Evolutionary conservation across 768 basidiomycete genomes (phyloP).

Genomic region (Butyriboletus loyo): DNA sequence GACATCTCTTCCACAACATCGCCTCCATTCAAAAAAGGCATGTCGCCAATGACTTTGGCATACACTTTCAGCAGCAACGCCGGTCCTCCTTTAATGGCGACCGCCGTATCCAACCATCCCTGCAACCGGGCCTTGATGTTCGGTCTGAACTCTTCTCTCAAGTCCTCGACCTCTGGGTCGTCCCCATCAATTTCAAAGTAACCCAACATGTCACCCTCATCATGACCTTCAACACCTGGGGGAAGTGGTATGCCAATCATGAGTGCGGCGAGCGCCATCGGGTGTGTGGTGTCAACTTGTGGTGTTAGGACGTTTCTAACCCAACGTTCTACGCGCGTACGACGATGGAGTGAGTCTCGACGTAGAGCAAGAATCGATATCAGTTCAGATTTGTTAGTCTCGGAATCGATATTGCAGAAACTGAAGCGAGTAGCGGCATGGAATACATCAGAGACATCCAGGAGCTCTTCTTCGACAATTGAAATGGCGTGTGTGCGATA

Average conservation of each 20-base stretch:
- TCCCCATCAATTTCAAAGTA: conserved; percentile 49
- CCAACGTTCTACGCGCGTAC: conserved; percentile 50
- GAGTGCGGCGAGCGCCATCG: conserved; percentile 63
- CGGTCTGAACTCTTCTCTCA: conserved; percentile 60
- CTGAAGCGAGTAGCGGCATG: conserved; percentile 40
- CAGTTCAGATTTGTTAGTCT: conserved; percentile 41
- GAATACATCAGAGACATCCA: conserved; percentile 43
- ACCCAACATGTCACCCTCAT: conserved; percentile 46
- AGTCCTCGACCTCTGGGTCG: conserved; percentile 57
- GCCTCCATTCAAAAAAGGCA: conserved; percentile 53
- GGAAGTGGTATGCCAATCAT: conserved; percentile 53
- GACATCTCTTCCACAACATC: conserved; percentile 61
- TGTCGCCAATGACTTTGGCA: conserved; percentile 42
- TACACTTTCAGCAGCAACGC: conserved; percentile 41
- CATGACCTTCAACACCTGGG: conserved; percentile 35
- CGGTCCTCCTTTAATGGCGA: conserved; percentile 38
- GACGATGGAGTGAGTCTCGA: conserved; percentile 37
- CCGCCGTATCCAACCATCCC: conserved; percentile 49
- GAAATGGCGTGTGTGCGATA: conserved; percentile 34
- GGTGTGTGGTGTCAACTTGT: conserved; percentile 36
- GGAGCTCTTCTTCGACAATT: conserved; percentile 53
- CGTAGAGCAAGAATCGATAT: conserved; percentile 44
- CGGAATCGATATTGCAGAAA: conserved; percentile 48
- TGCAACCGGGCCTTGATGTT: conserved; percentile 54
- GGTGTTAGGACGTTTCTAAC: conserved; percentile 46